A percentile compares a stretch with the other conserved stretches of the same genome.
These are phyloP conservation scores for Russula foetens DNA, from an alignment of 768 basidiomycete species.

Conservation along the genomic window DNA sequence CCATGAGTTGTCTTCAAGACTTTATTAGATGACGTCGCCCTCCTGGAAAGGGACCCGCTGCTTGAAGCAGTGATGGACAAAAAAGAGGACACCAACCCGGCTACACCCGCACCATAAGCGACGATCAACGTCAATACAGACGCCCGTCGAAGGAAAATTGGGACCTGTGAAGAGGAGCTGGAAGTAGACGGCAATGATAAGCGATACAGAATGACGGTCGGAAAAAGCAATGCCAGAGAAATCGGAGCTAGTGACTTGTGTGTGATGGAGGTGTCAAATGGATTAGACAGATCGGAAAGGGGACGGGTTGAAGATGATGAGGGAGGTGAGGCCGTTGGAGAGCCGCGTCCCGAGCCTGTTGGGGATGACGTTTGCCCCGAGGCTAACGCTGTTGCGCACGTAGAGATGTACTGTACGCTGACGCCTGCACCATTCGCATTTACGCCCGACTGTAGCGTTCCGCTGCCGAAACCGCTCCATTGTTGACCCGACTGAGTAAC, in stretches of 20 bases:
- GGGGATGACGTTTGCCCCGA: background rate
- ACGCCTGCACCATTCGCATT: conserved; percentile 65
- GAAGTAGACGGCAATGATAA: conserved; percentile 34
- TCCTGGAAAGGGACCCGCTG: conserved; percentile 23
- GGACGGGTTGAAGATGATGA: conserved; percentile 15
- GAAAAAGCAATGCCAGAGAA: conserved; percentile 39
- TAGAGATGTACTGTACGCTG: conserved; percentile 44
- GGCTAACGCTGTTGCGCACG: conserved; percentile 44
- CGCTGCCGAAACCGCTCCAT: conserved; percentile 62
- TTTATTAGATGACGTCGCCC: conserved; percentile 25
- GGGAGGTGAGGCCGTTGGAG: conserved; percentile 21
- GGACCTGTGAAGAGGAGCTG: conserved; percentile 20
- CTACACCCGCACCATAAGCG: conserved; percentile 54
- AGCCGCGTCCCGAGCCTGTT: conserved; percentile 1
- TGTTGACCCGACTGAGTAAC: conserved; percentile 44
- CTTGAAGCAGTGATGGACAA: conserved; percentile 38
- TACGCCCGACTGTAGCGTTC: conserved; percentile 51
- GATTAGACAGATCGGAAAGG: background rate
- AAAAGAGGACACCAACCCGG: conserved; percentile 55
- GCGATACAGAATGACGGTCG: conserved; percentile 35
- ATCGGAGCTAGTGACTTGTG: conserved; percentile 43
- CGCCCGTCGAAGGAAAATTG: conserved; percentile 28
- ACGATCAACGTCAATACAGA: conserved; percentile 35
- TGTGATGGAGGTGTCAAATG: conserved; percentile 35
- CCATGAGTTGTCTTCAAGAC: conserved; percentile 55